These are phyloP conservation scores for Collybia mongolica DNA, from an alignment of 768 basidiomycete genomes.

Conservation along the genomic window DNA sequence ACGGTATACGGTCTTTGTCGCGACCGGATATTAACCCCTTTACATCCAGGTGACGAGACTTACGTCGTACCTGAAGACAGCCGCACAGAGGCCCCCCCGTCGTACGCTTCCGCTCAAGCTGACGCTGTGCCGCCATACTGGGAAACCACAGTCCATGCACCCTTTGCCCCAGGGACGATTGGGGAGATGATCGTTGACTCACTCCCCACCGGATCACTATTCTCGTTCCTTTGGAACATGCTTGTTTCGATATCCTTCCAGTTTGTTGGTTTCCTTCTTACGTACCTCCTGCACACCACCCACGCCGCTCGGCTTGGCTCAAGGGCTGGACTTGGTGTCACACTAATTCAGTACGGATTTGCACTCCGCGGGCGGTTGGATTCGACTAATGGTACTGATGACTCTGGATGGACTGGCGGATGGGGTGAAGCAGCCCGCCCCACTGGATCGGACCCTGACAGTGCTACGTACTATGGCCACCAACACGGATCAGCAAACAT, in stretches of 20 bases:
- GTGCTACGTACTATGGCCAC: slow-evolving; percentile 39
- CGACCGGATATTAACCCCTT: neutral
- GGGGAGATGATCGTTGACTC: slow-evolving; percentile 91
- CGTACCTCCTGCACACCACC: slow-evolving; percentile 90
- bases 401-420: slow-evolving; percentile 27
- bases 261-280: slow-evolving; percentile 90
- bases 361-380: slow-evolving; percentile 62
- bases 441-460: slow-evolving; percentile 40
- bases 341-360: slow-evolving; percentile 94
- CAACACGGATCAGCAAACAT: slow-evolving; percentile 11
- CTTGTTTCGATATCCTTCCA: slow-evolving; percentile 97
- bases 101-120: slow-evolving; percentile 88
- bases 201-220: slow-evolving; percentile 78
- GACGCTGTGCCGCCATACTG: slow-evolving; percentile 98
- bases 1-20: slow-evolving; percentile 16
- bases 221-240: slow-evolving; percentile 89
- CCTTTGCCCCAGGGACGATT: slow-evolving; percentile 57
- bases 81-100: slow-evolving; percentile 83
- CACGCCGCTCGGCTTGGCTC: slow-evolving; percentile 93
- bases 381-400: slow-evolving; percentile 30
- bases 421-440: slow-evolving; percentile 32
- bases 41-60: slow-evolving; percentile 59
- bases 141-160: slow-evolving; percentile 96
- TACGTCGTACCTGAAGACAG: slow-evolving; percentile 80
- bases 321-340: slow-evolving; percentile 93